phyloP scores from a whole-genome alignment of 306 rosid species.

The Trifolium repens region DNA sequence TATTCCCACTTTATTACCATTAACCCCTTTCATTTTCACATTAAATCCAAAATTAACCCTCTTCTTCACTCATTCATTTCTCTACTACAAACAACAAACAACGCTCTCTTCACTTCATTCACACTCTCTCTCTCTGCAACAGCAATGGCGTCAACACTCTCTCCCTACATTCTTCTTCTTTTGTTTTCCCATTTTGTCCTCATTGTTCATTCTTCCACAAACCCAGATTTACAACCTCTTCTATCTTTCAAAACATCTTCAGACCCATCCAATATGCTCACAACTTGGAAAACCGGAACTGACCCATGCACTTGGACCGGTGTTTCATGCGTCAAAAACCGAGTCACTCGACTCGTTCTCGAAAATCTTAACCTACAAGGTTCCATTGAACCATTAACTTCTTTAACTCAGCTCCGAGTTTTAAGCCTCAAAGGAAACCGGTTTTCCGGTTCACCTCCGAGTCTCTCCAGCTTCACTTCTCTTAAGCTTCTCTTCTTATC shows the following conservation, averaged over 20 bases:
- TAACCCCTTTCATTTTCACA: constrained; percentile 43
- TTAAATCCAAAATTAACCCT: constrained; percentile 47
- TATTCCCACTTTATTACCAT: constrained; percentile 26
- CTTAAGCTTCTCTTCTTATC: constrained; percentile 80
- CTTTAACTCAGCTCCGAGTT: constrained; percentile 75
- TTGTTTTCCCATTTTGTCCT: constrained; percentile 14
- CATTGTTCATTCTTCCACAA: constrained; percentile 24
- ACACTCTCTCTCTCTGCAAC: constrained; percentile 21
- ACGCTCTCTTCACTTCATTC: not conserved
- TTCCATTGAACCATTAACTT: constrained; percentile 57
- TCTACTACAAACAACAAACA: not conserved
- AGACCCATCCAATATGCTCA: constrained; percentile 61
- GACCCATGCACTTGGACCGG: constrained; percentile 70
- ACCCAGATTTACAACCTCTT: constrained; percentile 62
- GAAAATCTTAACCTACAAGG: constrained; percentile 73
- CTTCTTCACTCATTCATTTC: not conserved
- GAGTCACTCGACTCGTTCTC: constrained; percentile 80
- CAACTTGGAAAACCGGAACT: constrained; percentile 66
- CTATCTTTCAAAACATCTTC: constrained; percentile 69
- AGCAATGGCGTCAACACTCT: constrained; percentile 54
- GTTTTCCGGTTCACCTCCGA: constrained; percentile 67
- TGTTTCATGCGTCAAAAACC: constrained; percentile 61
- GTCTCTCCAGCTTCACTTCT: constrained; percentile 67
- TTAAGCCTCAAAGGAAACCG: constrained; percentile 83
- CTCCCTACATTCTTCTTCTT: constrained; percentile 29